These are phyloP conservation scores for Selaginella tamariscina DNA, from an alignment of 75 land plant species.

Conservation along the genomic window DNA sequence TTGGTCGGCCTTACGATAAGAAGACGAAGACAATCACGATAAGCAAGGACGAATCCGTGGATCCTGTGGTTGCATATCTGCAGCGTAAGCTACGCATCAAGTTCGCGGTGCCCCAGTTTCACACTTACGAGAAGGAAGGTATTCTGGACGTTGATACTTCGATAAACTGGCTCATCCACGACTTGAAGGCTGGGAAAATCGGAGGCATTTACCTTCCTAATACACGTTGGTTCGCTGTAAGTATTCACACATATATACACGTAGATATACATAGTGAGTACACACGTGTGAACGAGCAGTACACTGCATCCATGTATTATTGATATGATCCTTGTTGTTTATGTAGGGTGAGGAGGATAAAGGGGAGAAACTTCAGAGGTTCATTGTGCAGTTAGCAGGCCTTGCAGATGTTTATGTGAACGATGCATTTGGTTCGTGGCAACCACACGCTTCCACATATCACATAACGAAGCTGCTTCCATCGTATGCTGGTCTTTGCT, in stretches of 20 bases:
- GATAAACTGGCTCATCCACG: slow-evolving; percentile 43
- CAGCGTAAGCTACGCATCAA: slow-evolving; percentile 42
- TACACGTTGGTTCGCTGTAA: slow-evolving; percentile 43
- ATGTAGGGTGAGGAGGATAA: slow-evolving; percentile 44
- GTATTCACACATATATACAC: background rate
- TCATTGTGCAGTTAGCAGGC: slow-evolving; percentile 38
- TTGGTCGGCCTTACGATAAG: slow-evolving; percentile 40
- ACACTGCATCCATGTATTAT: background rate
- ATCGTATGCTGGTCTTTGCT: slow-evolving; percentile 39
- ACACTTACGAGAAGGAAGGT: slow-evolving; percentile 23
- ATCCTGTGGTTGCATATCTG: slow-evolving; percentile 37
- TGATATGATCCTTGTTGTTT: background rate
- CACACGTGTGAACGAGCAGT: background rate
- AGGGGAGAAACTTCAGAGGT: slow-evolving; percentile 29
- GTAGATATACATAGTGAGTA: background rate
- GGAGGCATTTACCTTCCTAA: slow-evolving; percentile 43
- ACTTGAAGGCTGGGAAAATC: slow-evolving; percentile 33
- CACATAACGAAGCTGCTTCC: slow-evolving; percentile 37
- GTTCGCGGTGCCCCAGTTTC: slow-evolving; percentile 35
- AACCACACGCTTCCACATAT: slow-evolving; percentile 37
- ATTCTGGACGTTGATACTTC: slow-evolving; percentile 41
- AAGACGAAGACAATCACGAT: slow-evolving; percentile 29
- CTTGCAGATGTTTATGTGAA: slow-evolving; percentile 44
- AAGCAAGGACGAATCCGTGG: slow-evolving; percentile 33
- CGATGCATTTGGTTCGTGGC: slow-evolving; percentile 48